A percentile compares a stretch with the other conserved stretches of the same genome.
Evolutionary conservation across 2,329 filamentous ascomycete genomes (phyloP).

Genomic region (Graphiopsis chlorocephala): DNA sequence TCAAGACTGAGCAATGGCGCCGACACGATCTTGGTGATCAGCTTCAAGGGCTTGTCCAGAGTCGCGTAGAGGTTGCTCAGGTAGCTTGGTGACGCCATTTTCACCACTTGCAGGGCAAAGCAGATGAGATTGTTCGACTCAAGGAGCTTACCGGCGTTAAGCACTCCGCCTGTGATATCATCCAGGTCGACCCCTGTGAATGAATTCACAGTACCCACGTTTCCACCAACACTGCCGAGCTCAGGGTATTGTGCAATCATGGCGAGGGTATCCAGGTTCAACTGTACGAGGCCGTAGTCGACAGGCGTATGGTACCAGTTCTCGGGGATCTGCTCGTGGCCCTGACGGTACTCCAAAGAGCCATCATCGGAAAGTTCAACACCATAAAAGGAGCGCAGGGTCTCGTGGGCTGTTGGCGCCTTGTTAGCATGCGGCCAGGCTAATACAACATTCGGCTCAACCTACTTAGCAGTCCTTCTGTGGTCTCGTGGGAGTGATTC

Average conservation of each 20-base stretch:
- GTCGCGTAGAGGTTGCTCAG: constrained; percentile 30
- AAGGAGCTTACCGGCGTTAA: constrained; percentile 23
- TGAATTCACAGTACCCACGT: constrained; percentile 25
- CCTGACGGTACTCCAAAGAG: constrained; percentile 17
- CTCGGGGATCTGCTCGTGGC: constrained; percentile 21
- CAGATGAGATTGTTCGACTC: constrained; percentile 39
- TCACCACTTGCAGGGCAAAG: constrained; percentile 35
- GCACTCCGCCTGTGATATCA: constrained; percentile 29
- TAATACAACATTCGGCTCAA: background rate
- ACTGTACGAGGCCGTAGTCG: constrained; percentile 12
- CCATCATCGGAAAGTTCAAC: constrained; percentile 32
- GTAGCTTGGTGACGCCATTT: constrained; percentile 35
- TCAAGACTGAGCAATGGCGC: constrained; percentile 21
- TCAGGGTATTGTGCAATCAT: constrained; percentile 13
- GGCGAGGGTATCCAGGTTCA: constrained; percentile 6
- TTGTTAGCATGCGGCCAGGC: constrained; percentile 15
- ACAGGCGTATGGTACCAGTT: constrained; percentile 16
- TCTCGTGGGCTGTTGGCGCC: constrained; percentile 28
- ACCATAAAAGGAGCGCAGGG: constrained; percentile 34
- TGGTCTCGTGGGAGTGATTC: constrained; percentile 32
- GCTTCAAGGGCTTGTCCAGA: constrained; percentile 19
- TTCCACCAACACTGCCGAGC: constrained; percentile 19
- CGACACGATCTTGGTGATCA: constrained; percentile 17
- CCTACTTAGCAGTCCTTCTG: constrained; percentile 33
- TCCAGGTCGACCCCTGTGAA: constrained; percentile 26